A percentile compares a stretch with the other conserved stretches of the same genome.
Evolutionary conservation across 805 yeast genomes (phyloP).

Genomic region (Vanderwaltozyma tropicalis): DNA sequence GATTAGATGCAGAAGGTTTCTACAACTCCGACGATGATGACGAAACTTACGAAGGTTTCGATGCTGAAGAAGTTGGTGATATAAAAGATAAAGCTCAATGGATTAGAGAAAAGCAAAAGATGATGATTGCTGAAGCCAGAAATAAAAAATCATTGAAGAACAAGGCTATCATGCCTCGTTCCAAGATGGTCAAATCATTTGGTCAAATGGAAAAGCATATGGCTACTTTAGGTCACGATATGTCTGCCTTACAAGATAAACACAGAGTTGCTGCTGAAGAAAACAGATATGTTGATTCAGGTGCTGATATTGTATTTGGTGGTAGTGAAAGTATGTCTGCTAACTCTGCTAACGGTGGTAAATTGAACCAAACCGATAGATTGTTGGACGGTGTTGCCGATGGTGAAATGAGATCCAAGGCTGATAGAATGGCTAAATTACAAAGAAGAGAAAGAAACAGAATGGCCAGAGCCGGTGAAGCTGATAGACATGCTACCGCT

Average conservation of each 20-base stretch:
- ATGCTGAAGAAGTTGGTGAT: slow-evolving; percentile 55
- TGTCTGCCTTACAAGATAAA: slow-evolving; percentile 50
- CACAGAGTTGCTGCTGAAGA: slow-evolving; percentile 31
- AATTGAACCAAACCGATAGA: slow-evolving; percentile 59
- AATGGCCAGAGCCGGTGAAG: slow-evolving; percentile 88
- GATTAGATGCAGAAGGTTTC: slow-evolving; percentile 87
- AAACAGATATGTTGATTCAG: slow-evolving; percentile 39
- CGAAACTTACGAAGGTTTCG: slow-evolving; percentile 59
- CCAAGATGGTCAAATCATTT: slow-evolving; percentile 66
- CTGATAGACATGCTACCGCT: slow-evolving; percentile 82
- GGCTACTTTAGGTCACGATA: slow-evolving; percentile 84
- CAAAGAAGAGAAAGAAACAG: slow-evolving; percentile 92
- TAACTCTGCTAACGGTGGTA: slow-evolving; percentile 30
- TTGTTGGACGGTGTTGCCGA: slow-evolving; percentile 79
- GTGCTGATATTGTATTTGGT: slow-evolving; percentile 71
- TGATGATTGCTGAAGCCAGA: slow-evolving; percentile 82
- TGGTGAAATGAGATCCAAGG: slow-evolving; percentile 69
- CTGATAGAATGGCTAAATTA: slow-evolving; percentile 76
- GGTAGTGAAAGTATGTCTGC: slow-evolving; percentile 26
- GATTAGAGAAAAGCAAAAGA: slow-evolving; percentile 93
- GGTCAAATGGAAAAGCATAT: slow-evolving; percentile 80
- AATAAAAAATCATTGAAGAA: slow-evolving; percentile 79
- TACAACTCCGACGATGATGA: slow-evolving; percentile 76
- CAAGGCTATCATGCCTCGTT: slow-evolving; percentile 82
- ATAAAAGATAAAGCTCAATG: slow-evolving; percentile 81